Conservation (phyloP, 2,329 filamentous ascomycete species). For the Davidsoniella neocaledoniae region DNA sequence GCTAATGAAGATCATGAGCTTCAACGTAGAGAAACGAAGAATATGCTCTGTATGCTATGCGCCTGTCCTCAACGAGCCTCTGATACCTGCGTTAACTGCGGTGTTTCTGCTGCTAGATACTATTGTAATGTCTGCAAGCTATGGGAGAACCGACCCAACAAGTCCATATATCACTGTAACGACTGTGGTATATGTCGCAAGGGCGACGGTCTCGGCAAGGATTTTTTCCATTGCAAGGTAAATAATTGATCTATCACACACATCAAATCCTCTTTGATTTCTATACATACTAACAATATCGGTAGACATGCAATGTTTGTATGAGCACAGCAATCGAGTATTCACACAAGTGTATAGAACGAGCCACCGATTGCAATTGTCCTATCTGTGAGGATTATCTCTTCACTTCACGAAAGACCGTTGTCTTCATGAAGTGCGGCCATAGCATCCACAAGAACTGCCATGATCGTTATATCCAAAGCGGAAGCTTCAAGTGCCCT, state of each 20-base stretch:
- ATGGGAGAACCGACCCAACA: conserved; percentile 85
- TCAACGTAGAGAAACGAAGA: conserved; percentile 66
- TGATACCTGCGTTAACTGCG: conserved; percentile 63
- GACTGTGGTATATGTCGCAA: conserved; percentile 93
- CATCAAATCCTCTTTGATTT: neutral
- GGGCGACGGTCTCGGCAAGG: conserved; percentile 80
- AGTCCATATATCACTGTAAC: conserved; percentile 87
- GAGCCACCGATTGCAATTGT: conserved; percentile 87
- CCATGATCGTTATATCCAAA: conserved; percentile 65
- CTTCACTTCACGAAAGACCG: conserved; percentile 75
- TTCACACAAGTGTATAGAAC: conserved; percentile 85
- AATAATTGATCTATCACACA: conserved; percentile 13
- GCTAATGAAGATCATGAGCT: conserved; percentile 61
- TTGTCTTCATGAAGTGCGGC: conserved; percentile 89
- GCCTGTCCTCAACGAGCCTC: conserved; percentile 66
- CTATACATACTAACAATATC: conserved; percentile 11
- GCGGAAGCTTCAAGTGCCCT: conserved; percentile 83
- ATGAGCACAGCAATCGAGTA: conserved; percentile 74
- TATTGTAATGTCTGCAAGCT: conserved; percentile 92
- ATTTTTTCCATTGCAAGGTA: conserved; percentile 97
- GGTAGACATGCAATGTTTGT: conserved; percentile 75
- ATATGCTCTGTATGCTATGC: conserved; percentile 98
- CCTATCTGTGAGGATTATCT: conserved; percentile 95
- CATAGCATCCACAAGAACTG: conserved; percentile 90
- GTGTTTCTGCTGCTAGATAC: conserved; percentile 64